Base-by-base conservation (phyloP, 75 land plant genomes). In the Cryptomeria japonica region DNA sequence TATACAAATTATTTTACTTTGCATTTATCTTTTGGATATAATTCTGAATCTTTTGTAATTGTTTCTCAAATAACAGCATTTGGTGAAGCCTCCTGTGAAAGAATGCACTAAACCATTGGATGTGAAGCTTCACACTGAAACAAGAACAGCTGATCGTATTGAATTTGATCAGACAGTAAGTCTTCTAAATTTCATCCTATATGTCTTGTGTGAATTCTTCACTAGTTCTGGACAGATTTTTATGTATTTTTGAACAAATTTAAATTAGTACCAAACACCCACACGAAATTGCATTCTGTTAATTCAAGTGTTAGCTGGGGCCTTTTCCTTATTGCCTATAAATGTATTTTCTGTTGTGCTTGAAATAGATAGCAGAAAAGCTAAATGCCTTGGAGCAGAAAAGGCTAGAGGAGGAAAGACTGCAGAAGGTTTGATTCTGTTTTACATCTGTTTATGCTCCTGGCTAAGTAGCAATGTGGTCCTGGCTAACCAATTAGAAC, bases 151-250 rank as follows among this genome's bases (percentile, higher is more conserved):
- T 8, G 95, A 94, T 75, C 94, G 98, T 34, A 94, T 96, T 79
- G 97, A 96, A 84, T 98, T 98, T 80, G 98, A 98, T 88, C 86
- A 94, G 47, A 92, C 87, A 93, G 99, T 96, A 89, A 77, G 93
- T 42, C 61, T 41, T 14, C 13, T 72, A 7, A n/a, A 4, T 80
- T 58, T 34, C 41, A 31, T 64, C 70, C 18, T 55, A 34, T 36
- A 47, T 86, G 41, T 41, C 41, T 41, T 41, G 46, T 16, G 3
- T 46, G 70, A 5, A 31, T 32, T 16, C 28, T 19, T 38, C 2
- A 41, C 46, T 42, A 2, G 34, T 25, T 47, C 12, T 22, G 32
- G 16, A 53, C 14, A 73, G 0, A 86, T 38, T 37, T 53, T 39
- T 18, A 15, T 53, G 86, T 8, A 13, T 39, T 39, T 39, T 15